Conservation (phyloP, 306 rosid species). For the Lathyrus tuberosus region DNA sequence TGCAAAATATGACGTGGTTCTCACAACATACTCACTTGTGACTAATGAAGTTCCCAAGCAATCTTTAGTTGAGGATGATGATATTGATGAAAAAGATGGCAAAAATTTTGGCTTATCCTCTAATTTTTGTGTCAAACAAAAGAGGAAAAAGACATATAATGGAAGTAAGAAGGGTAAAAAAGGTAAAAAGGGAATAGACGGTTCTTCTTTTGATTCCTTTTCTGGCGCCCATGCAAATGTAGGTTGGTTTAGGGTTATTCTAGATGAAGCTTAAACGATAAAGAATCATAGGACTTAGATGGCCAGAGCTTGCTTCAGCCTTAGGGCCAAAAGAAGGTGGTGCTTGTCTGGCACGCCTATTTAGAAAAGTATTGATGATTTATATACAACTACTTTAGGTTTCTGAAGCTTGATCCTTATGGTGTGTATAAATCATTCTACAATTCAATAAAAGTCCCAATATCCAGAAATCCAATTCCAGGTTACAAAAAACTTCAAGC, state of each 20-base stretch:
- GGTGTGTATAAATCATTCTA: conserved; percentile 85
- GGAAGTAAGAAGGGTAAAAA: conserved; percentile 71
- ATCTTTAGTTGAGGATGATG: conserved; percentile 83
- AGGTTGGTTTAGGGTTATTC: conserved; percentile 92
- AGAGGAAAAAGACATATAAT: conserved; percentile 64
- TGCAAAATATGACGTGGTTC: conserved; percentile 86
- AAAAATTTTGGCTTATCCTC: conserved; percentile 72
- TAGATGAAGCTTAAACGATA: conserved; percentile 97
- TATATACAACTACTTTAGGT: conserved; percentile 96
- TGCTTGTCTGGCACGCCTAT: conserved; percentile 99
- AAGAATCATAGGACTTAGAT: conserved; percentile 99
- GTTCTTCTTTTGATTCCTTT: conserved; percentile 57
- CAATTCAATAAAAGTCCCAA: conserved; percentile 83
- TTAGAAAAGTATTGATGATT: conserved; percentile 88
- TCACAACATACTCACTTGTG: conserved; percentile 89
- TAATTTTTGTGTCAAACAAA: conserved; percentile 60
- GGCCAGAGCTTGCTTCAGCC: conserved; percentile 98
- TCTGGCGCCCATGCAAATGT: conserved; percentile 89
- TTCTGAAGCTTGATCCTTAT: conserved; percentile 93
- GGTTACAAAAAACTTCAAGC: conserved; percentile 99
- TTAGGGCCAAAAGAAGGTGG: conserved; percentile 97
- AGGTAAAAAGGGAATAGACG: conserved; percentile 68
- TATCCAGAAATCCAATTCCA: conserved; percentile 77
- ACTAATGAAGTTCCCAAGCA: conserved; percentile 94
- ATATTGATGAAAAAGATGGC: conserved; percentile 67